Percentiles rank a stretch among this genome's conserved stretches.
These are phyloP conservation scores for Lasiosphaeria hispida DNA, from an alignment of 495 filamentous ascomycete genomes.

Conservation along the genomic window DNA sequence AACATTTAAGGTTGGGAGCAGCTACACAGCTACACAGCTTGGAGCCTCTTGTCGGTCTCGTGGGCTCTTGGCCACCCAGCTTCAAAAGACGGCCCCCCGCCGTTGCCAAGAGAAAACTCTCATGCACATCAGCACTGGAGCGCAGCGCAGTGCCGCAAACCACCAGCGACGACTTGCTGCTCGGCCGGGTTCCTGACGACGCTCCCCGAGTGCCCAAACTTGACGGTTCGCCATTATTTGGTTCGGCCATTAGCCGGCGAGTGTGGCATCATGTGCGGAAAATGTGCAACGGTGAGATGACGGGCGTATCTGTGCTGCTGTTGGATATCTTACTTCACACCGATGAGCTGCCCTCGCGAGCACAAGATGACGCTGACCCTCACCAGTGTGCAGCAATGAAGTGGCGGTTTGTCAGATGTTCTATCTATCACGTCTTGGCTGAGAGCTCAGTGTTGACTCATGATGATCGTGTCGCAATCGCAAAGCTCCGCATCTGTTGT, in stretches of 20 bases:
- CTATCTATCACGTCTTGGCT: too few species aligned
- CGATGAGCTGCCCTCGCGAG: too few species aligned
- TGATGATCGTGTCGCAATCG: too few species aligned
- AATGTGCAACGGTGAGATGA: not conserved
- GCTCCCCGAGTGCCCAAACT: not conserved
- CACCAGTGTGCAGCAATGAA: not conserved
- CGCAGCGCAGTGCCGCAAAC: not conserved
- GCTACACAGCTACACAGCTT: slow-evolving; percentile 2
- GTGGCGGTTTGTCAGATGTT: not conserved
- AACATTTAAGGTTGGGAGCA: slow-evolving; percentile 1
- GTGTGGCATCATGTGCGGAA: not conserved
- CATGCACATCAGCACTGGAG: not conserved
- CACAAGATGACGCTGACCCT: not conserved
- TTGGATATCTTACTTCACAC: not conserved
- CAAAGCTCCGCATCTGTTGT: too few species aligned
- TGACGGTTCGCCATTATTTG: not conserved
- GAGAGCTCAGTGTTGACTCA: too few species aligned
- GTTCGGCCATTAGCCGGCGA: not conserved
- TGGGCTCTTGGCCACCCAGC: not conserved
- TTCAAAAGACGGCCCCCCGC: not conserved
- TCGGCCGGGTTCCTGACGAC: not conserved
- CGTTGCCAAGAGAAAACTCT: not conserved
- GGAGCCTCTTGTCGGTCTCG: not conserved
- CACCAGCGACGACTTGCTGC: not conserved
- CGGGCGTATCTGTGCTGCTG: not conserved